Base-by-base conservation (phyloP, 1,284 basidiomycete genomes). In the Xanthoconium separans region DNA sequence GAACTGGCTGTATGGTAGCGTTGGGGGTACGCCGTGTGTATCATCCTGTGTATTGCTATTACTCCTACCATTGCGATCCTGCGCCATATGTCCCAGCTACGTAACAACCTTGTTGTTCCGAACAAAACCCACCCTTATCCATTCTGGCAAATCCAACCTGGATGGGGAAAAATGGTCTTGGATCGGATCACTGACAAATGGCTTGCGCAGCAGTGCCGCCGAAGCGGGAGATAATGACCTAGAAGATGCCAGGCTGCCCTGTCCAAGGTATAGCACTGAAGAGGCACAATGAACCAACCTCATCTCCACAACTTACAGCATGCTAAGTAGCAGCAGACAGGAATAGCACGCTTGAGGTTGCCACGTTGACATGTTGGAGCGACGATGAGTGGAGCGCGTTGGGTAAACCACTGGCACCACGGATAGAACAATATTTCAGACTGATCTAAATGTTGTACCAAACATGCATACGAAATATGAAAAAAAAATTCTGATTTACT, bases 101-200 rank as follows among this genome's bases (percentile, higher is more conserved):
- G 9, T n/a, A 16, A 16, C 34, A 10, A 36, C n/a, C 15, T 36
- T 36, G 34, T 8, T 13, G 18, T n/a, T 53, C 37, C 39, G 47
- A 10, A n/a, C 5, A 36, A n/a, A 12, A 18, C 8, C 40, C 42
- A 16, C 42, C 34, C 49, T 31, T 47, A 16, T 45, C 37, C 47
- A 52, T 52, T 50, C 44, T 46, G 31, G 29, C n/a, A 5, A 43
- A 45, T 16, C 15, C 33, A 13, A 12, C 2, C 53, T 51, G 11
- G 40, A 60, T 51, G 13, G 15, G 52, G 50, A 40, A 60, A 27
- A 16, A 20, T 6, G 30, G 33, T 16, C 20, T 31, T 49, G 33
- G 46, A 44, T 44, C 44, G 48, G 27, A 27, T 6, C 27, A 27
- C 30, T 48, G 37, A 39, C 29, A 42, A 20, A 51, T 47, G 20